A percentile compares a stretch with the other conserved stretches of the same genome.
Conservation (phyloP, 495 filamentous ascomycete species). For the Bacidia gigantensis region DNA sequence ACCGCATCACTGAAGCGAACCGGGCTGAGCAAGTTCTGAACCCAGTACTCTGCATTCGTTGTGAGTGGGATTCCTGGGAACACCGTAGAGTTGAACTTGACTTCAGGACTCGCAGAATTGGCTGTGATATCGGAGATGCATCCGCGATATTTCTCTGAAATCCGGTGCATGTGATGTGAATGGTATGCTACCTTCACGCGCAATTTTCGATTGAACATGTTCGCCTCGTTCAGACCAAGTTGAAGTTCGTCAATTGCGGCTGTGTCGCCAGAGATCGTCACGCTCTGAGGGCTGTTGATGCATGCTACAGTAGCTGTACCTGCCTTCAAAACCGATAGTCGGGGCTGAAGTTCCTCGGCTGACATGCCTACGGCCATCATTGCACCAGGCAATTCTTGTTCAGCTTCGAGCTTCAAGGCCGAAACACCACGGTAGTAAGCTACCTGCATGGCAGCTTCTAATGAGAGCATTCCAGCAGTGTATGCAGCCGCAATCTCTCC, state of each 20-base stretch:
- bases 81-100: slow-evolving; percentile 3
- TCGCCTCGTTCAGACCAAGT: slow-evolving; percentile 4
- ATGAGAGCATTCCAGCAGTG: slow-evolving; percentile 31
- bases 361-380: slow-evolving; percentile 24
- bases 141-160: slow-evolving; percentile 6
- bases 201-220: slow-evolving; percentile 35
- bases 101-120: neutral
- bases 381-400: slow-evolving; percentile 6
- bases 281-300: slow-evolving; percentile 22
- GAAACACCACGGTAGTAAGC: slow-evolving; percentile 23
- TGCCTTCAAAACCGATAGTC: slow-evolving; percentile 9
- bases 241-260: slow-evolving; percentile 14
- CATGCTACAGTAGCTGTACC: slow-evolving; percentile 17
- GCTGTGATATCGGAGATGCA: neutral
- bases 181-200: slow-evolving; percentile 43
- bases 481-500: slow-evolving; percentile 46
- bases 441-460: slow-evolving; percentile 13
- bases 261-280: slow-evolving; percentile 21
- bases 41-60: slow-evolving; percentile 4
- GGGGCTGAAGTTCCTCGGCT: slow-evolving; percentile 10
- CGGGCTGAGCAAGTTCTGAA: slow-evolving; percentile 5
- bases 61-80: neutral
- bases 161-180: slow-evolving; percentile 36
- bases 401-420: neutral
- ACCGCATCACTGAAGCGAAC: slow-evolving; percentile 8